phyloP scores from a whole-genome alignment of 305 asterid genomes.

The Fraxinus angustifolia region DNA sequence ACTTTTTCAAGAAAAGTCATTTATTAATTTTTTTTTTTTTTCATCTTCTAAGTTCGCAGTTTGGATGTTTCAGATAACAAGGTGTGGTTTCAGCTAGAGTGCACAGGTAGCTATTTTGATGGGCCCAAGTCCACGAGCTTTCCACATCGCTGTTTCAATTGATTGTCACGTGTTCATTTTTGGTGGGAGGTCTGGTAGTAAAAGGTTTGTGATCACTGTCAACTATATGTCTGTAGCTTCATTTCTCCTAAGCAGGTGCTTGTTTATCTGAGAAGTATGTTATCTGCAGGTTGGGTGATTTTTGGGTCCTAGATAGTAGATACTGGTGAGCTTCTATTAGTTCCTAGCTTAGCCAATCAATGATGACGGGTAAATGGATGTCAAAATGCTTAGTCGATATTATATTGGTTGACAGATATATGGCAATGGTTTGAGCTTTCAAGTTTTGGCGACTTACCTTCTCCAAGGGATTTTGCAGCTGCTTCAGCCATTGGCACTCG shows the following conservation, averaged over 20 bases:
- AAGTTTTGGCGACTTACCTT: constrained; percentile 94
- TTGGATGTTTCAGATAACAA: constrained; percentile 62
- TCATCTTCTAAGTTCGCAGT: constrained; percentile 15
- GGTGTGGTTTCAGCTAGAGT: constrained; percentile 86
- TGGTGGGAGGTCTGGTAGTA: constrained; percentile 87
- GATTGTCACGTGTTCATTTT: constrained; percentile 94
- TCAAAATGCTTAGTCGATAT: constrained; percentile 16
- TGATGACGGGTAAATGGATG: constrained; percentile 7
- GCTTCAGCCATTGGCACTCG: constrained; percentile 85
- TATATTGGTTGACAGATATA: constrained; percentile 48
- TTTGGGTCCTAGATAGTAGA: constrained; percentile 98
- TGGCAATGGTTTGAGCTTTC: constrained; percentile 99
- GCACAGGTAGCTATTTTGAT: constrained; percentile 74
- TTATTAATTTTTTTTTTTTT: background rate
- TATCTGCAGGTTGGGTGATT: constrained; percentile 83
- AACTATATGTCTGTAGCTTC: constrained; percentile 16
- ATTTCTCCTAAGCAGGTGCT: constrained; percentile 7
- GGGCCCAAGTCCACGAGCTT: constrained; percentile 91
- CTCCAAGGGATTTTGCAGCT: constrained; percentile 92
- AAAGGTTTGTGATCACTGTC: constrained; percentile 47
- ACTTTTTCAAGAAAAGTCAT: background rate
- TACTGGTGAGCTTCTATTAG: constrained; percentile 60
- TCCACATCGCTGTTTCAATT: constrained; percentile 77
- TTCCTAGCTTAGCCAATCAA: constrained; percentile 11
- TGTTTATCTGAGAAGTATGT: constrained; percentile 25